A percentile compares a stretch with the other conserved stretches of the same genome.
phyloP scores from a whole-genome alignment of 345 rosid species.

The Geranium rotundifolium region DNA sequence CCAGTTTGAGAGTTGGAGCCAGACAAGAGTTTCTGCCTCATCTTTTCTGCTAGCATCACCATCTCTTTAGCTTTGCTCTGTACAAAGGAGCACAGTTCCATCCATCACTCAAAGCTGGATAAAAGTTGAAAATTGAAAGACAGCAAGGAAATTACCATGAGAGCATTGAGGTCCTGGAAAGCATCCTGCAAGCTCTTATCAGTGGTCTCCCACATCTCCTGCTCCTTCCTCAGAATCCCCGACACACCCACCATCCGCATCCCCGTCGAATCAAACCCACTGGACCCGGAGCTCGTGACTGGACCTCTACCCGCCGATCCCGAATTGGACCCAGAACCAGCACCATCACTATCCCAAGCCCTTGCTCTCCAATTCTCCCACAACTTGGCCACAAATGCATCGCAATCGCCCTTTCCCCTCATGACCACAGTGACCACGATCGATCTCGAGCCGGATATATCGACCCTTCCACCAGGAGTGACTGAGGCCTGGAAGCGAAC shows the following conservation, averaged over 20 bases:
- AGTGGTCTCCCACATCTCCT: constrained; percentile 88
- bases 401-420: constrained; percentile 80
- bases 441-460: constrained; percentile 24
- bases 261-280: constrained; percentile 62
- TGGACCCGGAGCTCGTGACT: constrained; percentile 20
- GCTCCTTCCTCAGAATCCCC: constrained; percentile 89
- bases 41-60: constrained; percentile 85
- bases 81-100: constrained; percentile 11
- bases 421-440: constrained; percentile 51
- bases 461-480: constrained; percentile 16
- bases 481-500: constrained; percentile 58
- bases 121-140: neutral
- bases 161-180: constrained; percentile 90
- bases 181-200: constrained; percentile 94
- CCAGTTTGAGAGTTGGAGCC: constrained; percentile 46
- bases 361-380: constrained; percentile 78
- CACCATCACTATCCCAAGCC: constrained; percentile 54
- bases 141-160: constrained; percentile 42
- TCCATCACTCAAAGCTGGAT: constrained; percentile 4
- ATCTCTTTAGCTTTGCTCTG: constrained; percentile 93
- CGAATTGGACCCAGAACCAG: constrained; percentile 10
- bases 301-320: too few relatives aligned
- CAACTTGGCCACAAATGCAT: constrained; percentile 55
- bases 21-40: constrained; percentile 81
- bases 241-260: constrained; percentile 93